Percentiles rank a stretch among this genome's conserved stretches.
These are phyloP conservation scores for Lodderomyces theae DNA, from an alignment of 1,139 yeast species.

Conservation along the genomic window DNA sequence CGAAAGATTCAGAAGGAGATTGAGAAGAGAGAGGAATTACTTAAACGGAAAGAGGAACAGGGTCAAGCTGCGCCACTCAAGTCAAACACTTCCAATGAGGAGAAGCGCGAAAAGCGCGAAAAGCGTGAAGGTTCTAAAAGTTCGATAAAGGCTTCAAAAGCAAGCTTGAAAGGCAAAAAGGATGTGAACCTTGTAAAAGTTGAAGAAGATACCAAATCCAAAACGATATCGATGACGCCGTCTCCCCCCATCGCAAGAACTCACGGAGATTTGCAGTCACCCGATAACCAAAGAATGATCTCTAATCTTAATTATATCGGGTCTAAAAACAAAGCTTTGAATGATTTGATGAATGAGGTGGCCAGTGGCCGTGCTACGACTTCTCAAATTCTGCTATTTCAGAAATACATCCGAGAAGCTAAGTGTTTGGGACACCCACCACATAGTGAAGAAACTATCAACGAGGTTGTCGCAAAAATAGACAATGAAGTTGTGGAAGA, in stretches of 20 bases:
- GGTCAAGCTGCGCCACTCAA: conserved; percentile 1
- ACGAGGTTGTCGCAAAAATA: not conserved
- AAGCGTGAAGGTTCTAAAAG: conserved; percentile 3
- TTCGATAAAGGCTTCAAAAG: not conserved
- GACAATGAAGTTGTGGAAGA: not conserved
- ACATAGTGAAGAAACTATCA: conserved; percentile 27
- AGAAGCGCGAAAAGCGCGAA: conserved; percentile 1
- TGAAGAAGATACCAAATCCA: not conserved
- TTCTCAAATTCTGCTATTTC: conserved; percentile 71
- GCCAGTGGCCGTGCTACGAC: conserved; percentile 77
- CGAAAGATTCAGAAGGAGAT: conserved; percentile 11
- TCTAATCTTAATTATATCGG: conserved; percentile 81
- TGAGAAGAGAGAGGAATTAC: conserved; percentile 6
- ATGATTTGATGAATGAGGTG: conserved; percentile 72
- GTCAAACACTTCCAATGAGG: conserved; percentile 4
- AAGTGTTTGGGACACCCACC: conserved; percentile 68
- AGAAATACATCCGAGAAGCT: conserved; percentile 75
- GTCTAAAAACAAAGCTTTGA: conserved; percentile 62
- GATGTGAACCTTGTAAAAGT: not conserved
- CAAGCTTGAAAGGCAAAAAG: not conserved
- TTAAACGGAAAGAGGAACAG: conserved; percentile 2
- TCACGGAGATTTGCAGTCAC: conserved; percentile 49
- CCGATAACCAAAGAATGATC: conserved; percentile 76
- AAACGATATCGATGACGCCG: not conserved
- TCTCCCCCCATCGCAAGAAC: not conserved